Conservation (phyloP, 2,329 filamentous ascomycete genomes). For the Ophiostoma australiae region DNA sequence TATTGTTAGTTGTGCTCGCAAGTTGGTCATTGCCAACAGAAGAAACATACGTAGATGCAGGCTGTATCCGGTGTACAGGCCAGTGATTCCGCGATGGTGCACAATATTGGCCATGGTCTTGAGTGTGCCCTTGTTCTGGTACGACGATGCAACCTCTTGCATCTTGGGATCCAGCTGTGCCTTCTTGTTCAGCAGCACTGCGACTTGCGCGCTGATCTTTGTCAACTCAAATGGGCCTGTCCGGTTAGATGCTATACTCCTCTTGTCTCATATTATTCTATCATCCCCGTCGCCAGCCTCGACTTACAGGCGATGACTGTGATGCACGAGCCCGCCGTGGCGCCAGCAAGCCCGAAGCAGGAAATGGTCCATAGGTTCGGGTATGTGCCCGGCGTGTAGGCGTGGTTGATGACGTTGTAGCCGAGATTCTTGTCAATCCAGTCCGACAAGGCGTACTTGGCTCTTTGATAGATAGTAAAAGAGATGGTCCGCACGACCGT, state of each 20-base stretch:
- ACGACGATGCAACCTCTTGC: conserved; percentile 60
- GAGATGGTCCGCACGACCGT: conserved; percentile 40
- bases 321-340: conserved; percentile 72
- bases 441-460: conserved; percentile 67
- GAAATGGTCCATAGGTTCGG: conserved; percentile 68
- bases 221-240: conserved; percentile 78
- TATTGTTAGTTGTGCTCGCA: conserved; percentile 1
- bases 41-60: conserved; percentile 64
- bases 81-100: conserved; percentile 64
- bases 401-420: conserved; percentile 67
- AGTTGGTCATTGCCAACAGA: too few species aligned
- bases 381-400: conserved; percentile 64
- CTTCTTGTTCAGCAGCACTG: conserved; percentile 65
- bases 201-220: conserved; percentile 83
- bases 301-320: conserved; percentile 69
- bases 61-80: conserved; percentile 75
- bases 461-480: conserved; percentile 60
- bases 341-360: conserved; percentile 73
- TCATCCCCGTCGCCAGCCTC: not conserved
- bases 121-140: conserved; percentile 72
- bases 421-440: conserved; percentile 64
- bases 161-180: conserved; percentile 46
- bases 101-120: conserved; percentile 73
- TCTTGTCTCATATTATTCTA: not conserved
- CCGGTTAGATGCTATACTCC: not conserved